Evolutionary conservation across 371 early-diverging fungal species (phyloP), one percentile per base, ranked within the genome.

Genomic region (Scutellospora calospora): DNA sequence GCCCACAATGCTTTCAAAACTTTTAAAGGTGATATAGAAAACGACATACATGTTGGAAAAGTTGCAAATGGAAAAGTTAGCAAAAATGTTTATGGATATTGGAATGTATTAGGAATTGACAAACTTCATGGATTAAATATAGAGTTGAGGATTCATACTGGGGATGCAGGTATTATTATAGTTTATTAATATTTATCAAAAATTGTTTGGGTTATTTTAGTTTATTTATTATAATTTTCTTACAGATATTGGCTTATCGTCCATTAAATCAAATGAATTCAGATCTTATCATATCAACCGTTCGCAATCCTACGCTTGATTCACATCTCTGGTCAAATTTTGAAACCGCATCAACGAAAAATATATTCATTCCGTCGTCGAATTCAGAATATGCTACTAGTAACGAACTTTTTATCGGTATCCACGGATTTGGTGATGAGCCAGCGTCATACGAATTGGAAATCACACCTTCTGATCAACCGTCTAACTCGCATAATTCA

Each of bases 341-440:
- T 87, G 29, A 75, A 81, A 33, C 85, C 84, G 69, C 20, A 25
- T 5, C 69, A 35, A 41, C 11, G 14, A 76, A 76, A 35, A 81
- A 84, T 54, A 41, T 79, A 11, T 69, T 83, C 38, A 78, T 62
- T 0, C 29, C 87, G 14, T 6, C 60, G 0, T 45, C 82, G 20
- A 31, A 33, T 9, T 29, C 27, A 51, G 35, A 79, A 20, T 66
- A 81, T 16, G 49, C 79, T 8, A 80, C 18, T 45, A 77, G 76
- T 59, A 75, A 81, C 2, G 79, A 33, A 3, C 27, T 86, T 3
- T 82, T 80, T 60, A 79, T 91, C 27, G 89, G 87, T 57, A 82
- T 93, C 16, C 87, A 86, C 81, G 89, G 87, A 9, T 87, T 77
- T 69, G 59, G 79, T 31, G 79, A 81, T 16, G n/a, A 83, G 4